These are phyloP conservation scores for Magnusiomyces magnusii DNA, from an alignment of 1,139 yeast species.

Conservation along the genomic window DNA sequence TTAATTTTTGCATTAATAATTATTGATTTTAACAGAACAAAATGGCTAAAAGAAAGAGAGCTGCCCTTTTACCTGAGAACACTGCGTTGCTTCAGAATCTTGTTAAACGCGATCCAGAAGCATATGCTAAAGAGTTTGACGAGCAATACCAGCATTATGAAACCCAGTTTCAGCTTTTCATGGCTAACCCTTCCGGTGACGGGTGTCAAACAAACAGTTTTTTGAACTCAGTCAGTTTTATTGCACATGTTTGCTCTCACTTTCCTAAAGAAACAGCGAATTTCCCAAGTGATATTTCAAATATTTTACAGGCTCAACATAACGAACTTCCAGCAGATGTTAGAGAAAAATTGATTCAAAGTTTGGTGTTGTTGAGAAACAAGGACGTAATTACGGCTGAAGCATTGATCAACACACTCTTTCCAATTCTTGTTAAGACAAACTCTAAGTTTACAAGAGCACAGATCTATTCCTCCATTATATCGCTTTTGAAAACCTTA, in stretches of 20 bases:
- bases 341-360: slow-evolving; percentile 85
- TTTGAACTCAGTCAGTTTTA: slow-evolving; percentile 78
- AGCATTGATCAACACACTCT: slow-evolving; percentile 70
- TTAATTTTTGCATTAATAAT: not conserved
- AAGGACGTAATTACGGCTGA: slow-evolving; percentile 79
- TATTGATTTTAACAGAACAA: slow-evolving; percentile 6
- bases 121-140: slow-evolving; percentile 86
- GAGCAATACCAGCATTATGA: slow-evolving; percentile 92
- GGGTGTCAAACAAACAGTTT: slow-evolving; percentile 60
- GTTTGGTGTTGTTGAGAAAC: slow-evolving; percentile 83
- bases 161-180: slow-evolving; percentile 77
- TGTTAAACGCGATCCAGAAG: slow-evolving; percentile 84
- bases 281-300: slow-evolving; percentile 74
- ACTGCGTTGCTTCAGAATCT: slow-evolving; percentile 85
- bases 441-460: slow-evolving; percentile 79
- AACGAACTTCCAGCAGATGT: slow-evolving; percentile 74
- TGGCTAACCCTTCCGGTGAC: slow-evolving; percentile 45
- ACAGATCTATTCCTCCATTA: slow-evolving; percentile 71
- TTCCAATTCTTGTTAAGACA: slow-evolving; percentile 65
- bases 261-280: slow-evolving; percentile 81
- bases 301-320: slow-evolving; percentile 64
- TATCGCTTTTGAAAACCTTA: slow-evolving; percentile 69
- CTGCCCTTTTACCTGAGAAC: slow-evolving; percentile 86
- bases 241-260: slow-evolving; percentile 84
- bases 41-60: slow-evolving; percentile 86